phyloP scores from a whole-genome alignment of 345 rosid genomes.

The Eucalyptus marginata region DNA sequence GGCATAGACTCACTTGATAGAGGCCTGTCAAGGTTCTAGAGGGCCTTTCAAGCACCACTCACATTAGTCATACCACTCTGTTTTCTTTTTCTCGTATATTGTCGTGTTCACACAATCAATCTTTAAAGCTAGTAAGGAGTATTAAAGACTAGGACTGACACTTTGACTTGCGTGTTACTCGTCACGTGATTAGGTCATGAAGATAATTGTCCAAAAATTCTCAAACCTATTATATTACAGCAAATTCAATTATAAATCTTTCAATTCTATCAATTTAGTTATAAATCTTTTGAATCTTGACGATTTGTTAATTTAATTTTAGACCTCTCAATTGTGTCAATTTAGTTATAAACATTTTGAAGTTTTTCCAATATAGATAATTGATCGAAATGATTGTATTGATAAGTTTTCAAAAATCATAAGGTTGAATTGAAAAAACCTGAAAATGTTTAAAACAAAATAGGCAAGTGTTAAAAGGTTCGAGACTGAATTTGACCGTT shows the following conservation, averaged over 20 bases:
- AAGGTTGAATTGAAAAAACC: no score
- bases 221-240: no score
- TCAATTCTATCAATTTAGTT: no score
- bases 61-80: background rate
- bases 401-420: no score
- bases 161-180: background rate
- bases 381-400: no score
- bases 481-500: no score
- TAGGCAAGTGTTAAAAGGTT: no score
- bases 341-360: no score
- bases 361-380: no score
- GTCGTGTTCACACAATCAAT: background rate
- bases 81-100: background rate
- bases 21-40: background rate
- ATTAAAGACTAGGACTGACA: background rate
- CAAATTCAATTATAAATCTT: no score
- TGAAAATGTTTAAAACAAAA: no score
- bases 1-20: background rate
- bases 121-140: background rate
- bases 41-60: background rate
- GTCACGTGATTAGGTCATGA: background rate
- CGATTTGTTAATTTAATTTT: no score
- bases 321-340: rapidly evolving
- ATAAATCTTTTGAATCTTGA: rapidly evolving
- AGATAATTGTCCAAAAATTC: background rate